phyloP scores from a whole-genome alignment of 2,329 filamentous ascomycete species.

The Penicillium thymicola region DNA sequence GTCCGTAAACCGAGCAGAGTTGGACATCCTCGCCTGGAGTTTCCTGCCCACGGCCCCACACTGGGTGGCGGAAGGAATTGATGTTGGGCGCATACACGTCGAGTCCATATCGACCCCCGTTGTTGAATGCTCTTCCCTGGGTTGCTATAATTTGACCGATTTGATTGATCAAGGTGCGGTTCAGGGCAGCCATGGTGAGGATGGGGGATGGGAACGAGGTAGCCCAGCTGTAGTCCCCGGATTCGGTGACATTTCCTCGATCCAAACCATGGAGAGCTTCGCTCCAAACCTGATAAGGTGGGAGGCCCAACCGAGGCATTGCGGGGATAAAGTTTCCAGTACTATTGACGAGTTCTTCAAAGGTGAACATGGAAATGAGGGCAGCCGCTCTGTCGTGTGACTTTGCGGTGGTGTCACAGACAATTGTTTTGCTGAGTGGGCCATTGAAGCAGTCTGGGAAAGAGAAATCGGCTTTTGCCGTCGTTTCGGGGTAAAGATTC shows the following conservation, averaged over 20 bases:
- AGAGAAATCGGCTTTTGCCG: constrained; percentile 19
- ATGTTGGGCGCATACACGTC: constrained; percentile 59
- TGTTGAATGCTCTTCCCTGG: constrained; percentile 64
- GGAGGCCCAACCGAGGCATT: constrained; percentile 55
- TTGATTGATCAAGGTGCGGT: constrained; percentile 58
- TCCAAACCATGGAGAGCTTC: constrained; percentile 61
- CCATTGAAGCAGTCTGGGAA: constrained; percentile 54
- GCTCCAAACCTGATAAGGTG: constrained; percentile 60
- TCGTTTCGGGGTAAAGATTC: constrained; percentile 19
- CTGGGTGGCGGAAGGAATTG: constrained; percentile 61
- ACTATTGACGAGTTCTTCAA: constrained; percentile 56
- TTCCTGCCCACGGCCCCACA: constrained; percentile 61
- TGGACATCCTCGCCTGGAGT: constrained; percentile 59
- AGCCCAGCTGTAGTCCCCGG: constrained; percentile 56
- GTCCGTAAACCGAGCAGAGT: constrained; percentile 49
- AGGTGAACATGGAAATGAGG: constrained; percentile 51
- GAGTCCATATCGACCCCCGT: constrained; percentile 48
- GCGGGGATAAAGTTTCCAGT: constrained; percentile 51
- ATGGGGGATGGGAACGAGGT: constrained; percentile 67
- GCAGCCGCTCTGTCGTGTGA: constrained; percentile 45
- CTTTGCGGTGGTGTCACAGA: constrained; percentile 49
- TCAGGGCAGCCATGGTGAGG: constrained; percentile 60
- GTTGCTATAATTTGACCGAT: constrained; percentile 55
- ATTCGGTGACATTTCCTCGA: constrained; percentile 54
- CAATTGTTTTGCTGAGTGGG: constrained; percentile 48